These are phyloP conservation scores for Fusarium chaquense DNA, from an alignment of 2,329 filamentous ascomycete genomes.

Conservation along the genomic window DNA sequence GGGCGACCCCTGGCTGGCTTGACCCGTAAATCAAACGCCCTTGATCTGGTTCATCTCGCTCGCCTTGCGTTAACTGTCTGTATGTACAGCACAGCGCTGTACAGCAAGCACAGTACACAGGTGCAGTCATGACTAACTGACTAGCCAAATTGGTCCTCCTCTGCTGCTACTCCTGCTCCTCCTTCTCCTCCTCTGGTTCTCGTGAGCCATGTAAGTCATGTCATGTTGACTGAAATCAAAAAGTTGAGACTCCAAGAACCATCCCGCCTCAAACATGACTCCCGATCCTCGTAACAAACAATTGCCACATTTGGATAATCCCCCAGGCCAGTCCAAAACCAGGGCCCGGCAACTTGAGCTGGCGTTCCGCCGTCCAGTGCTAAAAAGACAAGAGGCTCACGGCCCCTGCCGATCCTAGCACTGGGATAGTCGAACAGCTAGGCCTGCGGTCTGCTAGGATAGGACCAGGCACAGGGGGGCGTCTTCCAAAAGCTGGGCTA, in stretches of 20 bases:
- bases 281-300: conserved; percentile 17
- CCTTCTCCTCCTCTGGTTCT: conserved; percentile 4
- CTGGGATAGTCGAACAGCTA: conserved; percentile 25
- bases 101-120: conserved; percentile 4
- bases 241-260: conserved; percentile 1
- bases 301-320: conserved; percentile 31
- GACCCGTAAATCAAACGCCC: conserved; percentile 41
- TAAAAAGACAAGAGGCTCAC: conserved; percentile 37
- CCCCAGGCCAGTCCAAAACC: conserved; percentile 10
- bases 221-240: conserved; percentile 1
- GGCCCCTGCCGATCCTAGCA: conserved; percentile 48
- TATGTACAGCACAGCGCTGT: conserved; percentile 2
- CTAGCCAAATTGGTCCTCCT: not conserved
- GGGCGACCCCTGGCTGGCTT: conserved; percentile 35
- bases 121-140: not conserved
- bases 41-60: conserved; percentile 44
- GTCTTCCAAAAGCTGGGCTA: conserved; percentile 14
- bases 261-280: conserved; percentile 29
- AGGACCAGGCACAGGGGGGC: conserved; percentile 37
- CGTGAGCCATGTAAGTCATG: conserved; percentile 13
- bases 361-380: conserved; percentile 34
- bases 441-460: conserved; percentile 8
- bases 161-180: not conserved
- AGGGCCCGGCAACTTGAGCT: conserved; percentile 36
- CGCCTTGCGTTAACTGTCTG: conserved; percentile 33